These are phyloP conservation scores for Paraphysoderma sedebokerense DNA, from an alignment of 371 early-diverging fungal genomes.

Conservation along the genomic window DNA sequence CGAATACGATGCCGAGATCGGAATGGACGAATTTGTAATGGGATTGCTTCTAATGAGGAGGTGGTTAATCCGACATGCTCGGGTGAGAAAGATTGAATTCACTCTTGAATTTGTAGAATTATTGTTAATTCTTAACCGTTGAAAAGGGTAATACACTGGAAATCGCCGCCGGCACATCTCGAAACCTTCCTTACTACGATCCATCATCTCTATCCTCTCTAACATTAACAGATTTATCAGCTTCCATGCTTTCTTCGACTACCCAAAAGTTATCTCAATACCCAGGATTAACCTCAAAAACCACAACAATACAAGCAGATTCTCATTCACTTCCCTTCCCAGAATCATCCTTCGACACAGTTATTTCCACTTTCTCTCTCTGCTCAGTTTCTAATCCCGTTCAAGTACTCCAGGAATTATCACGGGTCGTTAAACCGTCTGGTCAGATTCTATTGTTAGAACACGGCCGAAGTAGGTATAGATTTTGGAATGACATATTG, in stretches of 20 bases:
- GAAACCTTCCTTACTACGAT: constrained; percentile 43
- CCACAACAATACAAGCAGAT: constrained; percentile 8
- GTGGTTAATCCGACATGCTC: constrained; percentile 24
- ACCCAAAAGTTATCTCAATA: constrained; percentile 19
- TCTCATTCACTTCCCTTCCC: constrained; percentile 20
- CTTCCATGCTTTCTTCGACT: constrained; percentile 39
- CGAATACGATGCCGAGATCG: constrained; percentile 39
- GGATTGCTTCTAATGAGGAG: constrained; percentile 33
- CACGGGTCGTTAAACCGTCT: constrained; percentile 32
- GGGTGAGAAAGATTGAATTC: constrained; percentile 17
- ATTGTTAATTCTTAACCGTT: not conserved
- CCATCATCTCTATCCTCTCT: constrained; percentile 16
- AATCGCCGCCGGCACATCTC: constrained; percentile 50
- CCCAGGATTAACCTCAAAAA: not conserved
- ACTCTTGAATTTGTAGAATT: not conserved
- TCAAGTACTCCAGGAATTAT: constrained; percentile 39
- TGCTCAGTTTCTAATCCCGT: constrained; percentile 57
- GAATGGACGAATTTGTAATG: constrained; percentile 47
- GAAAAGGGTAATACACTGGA: constrained; percentile 37
- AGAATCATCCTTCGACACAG: constrained; percentile 41
- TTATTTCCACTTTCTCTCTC: constrained; percentile 64
- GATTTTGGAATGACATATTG: constrained; percentile 43
- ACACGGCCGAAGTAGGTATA: constrained; percentile 50
- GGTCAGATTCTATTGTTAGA: constrained; percentile 54
- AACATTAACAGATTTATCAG: constrained; percentile 37